A percentile compares a stretch with the other conserved stretches of the same genome.
These are phyloP conservation scores for Penicillium brasilianum DNA, from an alignment of 2,329 filamentous ascomycete species.

Conservation along the genomic window DNA sequence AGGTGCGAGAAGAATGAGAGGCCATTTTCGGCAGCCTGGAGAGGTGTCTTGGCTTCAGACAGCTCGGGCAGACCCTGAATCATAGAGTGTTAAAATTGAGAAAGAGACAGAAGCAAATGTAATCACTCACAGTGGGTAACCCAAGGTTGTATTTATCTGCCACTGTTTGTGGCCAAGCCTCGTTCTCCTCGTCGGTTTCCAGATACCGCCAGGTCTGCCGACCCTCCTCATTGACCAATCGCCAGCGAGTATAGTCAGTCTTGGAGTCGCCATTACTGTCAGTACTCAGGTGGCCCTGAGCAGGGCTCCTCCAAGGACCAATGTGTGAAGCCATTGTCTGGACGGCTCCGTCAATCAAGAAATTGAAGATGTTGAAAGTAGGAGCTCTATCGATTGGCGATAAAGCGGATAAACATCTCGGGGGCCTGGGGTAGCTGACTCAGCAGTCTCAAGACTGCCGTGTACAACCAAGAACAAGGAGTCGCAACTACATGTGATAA, in stretches of 20 bases:
- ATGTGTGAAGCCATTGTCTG: constrained; percentile 37
- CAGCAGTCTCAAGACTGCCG: constrained; percentile 28
- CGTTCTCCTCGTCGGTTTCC: constrained; percentile 68
- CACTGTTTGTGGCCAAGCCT: constrained; percentile 81
- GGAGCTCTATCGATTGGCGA: constrained; percentile 12
- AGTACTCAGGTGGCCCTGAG: constrained; percentile 41
- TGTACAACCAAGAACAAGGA: constrained; percentile 24
- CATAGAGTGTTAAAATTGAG: constrained; percentile 7
- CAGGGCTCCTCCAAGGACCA: constrained; percentile 41
- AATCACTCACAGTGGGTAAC: constrained; percentile 69
- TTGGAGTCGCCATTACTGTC: constrained; percentile 51
- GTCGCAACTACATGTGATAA: constrained; percentile 3
- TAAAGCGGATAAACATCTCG: constrained; percentile 10
- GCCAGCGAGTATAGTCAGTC: constrained; percentile 84
- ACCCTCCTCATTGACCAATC: constrained; percentile 79
- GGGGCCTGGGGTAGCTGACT: constrained; percentile 26
- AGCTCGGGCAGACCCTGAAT: constrained; percentile 74
- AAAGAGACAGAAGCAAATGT: not conserved
- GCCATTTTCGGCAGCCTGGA: constrained; percentile 80
- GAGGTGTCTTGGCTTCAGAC: constrained; percentile 70
- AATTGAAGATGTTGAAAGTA: constrained; percentile 6
- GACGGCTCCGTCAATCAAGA: constrained; percentile 4
- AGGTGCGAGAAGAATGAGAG: constrained; percentile 87
- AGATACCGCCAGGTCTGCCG: constrained; percentile 95
- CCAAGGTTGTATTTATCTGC: constrained; percentile 92